These are phyloP conservation scores for Hibiscus syriacus DNA, from an alignment of 345 rosid genomes.

Conservation along the genomic window DNA sequence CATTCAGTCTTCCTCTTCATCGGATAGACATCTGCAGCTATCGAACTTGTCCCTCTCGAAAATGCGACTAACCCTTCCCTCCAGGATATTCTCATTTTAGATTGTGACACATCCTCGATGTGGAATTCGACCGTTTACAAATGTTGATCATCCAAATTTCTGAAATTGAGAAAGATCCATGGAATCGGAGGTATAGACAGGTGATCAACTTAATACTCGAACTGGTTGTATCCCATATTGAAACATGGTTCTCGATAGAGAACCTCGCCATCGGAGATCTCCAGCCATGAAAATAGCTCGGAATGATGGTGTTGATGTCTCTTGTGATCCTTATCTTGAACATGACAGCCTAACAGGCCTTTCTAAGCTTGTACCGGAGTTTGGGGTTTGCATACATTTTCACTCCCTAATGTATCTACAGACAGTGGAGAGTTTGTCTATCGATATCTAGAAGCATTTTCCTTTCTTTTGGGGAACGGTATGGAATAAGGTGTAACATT, in stretches of 20 bases:
- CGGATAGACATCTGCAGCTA: constrained; percentile 54
- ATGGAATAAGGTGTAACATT: constrained; percentile 19
- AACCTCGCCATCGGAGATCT: constrained; percentile 34
- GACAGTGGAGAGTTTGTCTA: constrained; percentile 39
- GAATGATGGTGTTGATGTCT: constrained; percentile 19
- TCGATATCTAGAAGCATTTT: constrained; percentile 11
- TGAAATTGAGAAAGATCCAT: constrained; percentile 56
- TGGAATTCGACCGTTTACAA: constrained; percentile 40
- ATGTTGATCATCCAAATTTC: constrained; percentile 35
- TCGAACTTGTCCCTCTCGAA: constrained; percentile 66
- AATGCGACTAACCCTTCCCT: constrained; percentile 53
- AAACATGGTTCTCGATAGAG: constrained; percentile 32
- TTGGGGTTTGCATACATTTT: constrained; percentile 71
- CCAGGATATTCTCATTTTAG: constrained; percentile 62
- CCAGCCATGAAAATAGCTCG: constrained; percentile 28
- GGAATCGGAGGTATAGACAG: constrained; percentile 36
- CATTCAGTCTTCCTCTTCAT: constrained; percentile 44
- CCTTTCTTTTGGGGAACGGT: constrained; percentile 23
- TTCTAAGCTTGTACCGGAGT: constrained; percentile 45
- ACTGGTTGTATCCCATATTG: constrained; percentile 36
- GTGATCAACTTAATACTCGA: constrained; percentile 59
- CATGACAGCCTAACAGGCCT: constrained; percentile 16
- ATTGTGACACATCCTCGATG: constrained; percentile 34
- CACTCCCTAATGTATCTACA: constrained; percentile 36
- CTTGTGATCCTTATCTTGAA: constrained; percentile 17